phyloP scores from a whole-genome alignment of 2,329 filamentous ascomycete genomes.

The Claviceps sp. region DNA sequence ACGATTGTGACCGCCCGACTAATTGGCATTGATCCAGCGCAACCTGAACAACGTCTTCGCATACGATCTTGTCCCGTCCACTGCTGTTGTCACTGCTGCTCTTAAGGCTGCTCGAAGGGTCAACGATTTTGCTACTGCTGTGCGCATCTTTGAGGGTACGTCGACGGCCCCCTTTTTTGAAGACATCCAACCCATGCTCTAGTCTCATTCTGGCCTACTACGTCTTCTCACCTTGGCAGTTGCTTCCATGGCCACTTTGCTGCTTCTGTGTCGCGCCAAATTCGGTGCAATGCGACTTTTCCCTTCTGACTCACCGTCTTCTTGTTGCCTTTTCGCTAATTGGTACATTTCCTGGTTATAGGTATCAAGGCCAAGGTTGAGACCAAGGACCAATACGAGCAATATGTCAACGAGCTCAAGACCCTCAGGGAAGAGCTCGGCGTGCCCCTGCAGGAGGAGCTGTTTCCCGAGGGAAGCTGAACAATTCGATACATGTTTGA shows the following conservation, averaged over 20 bases:
- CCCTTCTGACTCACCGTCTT: not conserved
- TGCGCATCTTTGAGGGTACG: constrained; percentile 96
- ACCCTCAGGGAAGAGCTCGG: constrained; percentile 86
- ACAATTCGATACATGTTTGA: constrained; percentile 16
- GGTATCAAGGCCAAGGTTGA: constrained; percentile 99
- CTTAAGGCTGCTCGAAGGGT: constrained; percentile 89
- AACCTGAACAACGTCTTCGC: constrained; percentile 99
- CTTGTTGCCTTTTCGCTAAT: not conserved
- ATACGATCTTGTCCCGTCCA: constrained; percentile 96
- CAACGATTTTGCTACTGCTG: constrained; percentile 96
- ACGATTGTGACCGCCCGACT: constrained; percentile 2
- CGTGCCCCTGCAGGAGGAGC: constrained; percentile 77
- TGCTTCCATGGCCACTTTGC: no score
- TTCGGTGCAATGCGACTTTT: not conserved
- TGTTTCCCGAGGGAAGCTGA: constrained; percentile 60
- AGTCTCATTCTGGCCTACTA: no score
- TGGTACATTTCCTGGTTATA: constrained; percentile 20
- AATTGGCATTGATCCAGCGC: constrained; percentile 34
- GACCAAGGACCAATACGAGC: constrained; percentile 93
- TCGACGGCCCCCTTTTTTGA: not conserved
- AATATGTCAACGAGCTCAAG: constrained; percentile 91
- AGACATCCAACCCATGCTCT: no score
- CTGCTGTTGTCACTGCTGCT: constrained; percentile 79
- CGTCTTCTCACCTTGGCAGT: no score
- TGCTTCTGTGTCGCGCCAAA: not conserved